Percentiles rank a stretch among this genome's conserved stretches.
Evolutionary conservation across 805 yeast species (phyloP).

Genomic region (Saccharomycopsis sp.): DNA sequence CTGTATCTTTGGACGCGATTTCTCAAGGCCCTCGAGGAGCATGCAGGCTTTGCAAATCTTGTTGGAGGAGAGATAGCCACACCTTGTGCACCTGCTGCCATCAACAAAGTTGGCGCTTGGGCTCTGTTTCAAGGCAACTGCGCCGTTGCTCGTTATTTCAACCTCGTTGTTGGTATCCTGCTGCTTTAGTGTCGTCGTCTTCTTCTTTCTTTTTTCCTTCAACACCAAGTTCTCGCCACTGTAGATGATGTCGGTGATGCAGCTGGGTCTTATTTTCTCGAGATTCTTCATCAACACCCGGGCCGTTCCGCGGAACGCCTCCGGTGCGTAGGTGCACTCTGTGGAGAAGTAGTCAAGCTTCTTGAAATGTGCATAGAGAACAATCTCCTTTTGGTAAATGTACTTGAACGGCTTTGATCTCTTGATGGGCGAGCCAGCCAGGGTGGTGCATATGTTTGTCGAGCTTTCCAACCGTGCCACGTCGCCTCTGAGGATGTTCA

Average conservation of each 20-base stretch:
- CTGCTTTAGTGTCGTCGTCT: constrained; percentile 22
- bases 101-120: constrained; percentile 45
- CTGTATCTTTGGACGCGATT: constrained; percentile 55
- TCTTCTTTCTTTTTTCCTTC: constrained; percentile 36
- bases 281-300: constrained; percentile 83
- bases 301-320: constrained; percentile 97
- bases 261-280: constrained; percentile 83
- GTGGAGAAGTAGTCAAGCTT: constrained; percentile 93
- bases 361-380: constrained; percentile 92
- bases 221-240: constrained; percentile 83
- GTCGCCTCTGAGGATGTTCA: constrained; percentile 95
- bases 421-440: constrained; percentile 76
- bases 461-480: constrained; percentile 85
- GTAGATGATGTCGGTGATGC: constrained; percentile 88
- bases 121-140: constrained; percentile 36
- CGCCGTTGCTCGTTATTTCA: constrained; percentile 53
- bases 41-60: constrained; percentile 89
- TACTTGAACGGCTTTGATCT: constrained; percentile 95
- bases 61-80: constrained; percentile 89
- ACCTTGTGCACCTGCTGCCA: constrained; percentile 73
- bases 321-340: constrained; percentile 97
- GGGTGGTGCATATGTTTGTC: constrained; percentile 74
- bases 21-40: constrained; percentile 73
- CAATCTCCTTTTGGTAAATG: constrained; percentile 94
- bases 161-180: constrained; percentile 29